Conservation (phyloP, 768 basidiomycete species). For the Bullera alba region DNA sequence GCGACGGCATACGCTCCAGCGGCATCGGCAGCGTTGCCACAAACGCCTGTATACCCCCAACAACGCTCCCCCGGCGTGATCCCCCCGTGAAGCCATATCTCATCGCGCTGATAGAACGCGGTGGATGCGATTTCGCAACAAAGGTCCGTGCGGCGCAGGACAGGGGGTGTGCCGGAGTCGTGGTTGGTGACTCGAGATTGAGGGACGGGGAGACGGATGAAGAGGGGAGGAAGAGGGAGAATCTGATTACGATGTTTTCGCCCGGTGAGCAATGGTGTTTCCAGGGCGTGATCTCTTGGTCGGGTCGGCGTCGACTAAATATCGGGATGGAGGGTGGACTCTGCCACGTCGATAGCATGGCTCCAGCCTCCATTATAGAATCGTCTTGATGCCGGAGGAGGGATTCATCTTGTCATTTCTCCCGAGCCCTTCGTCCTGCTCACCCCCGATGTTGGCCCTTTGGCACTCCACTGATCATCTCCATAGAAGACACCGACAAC, state of each 20-base stretch:
- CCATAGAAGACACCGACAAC: constrained; percentile 68
- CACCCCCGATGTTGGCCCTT: too few species aligned
- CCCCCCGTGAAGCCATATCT: constrained; percentile 4
- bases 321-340: neutral
- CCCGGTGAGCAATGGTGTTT: constrained; percentile 55
- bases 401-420: neutral
- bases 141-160: constrained; percentile 66
- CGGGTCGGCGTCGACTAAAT: neutral
- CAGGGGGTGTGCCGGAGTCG: constrained; percentile 75
- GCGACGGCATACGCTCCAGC: neutral
- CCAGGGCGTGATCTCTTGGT: neutral
- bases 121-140: constrained; percentile 80
- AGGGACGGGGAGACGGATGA: constrained; percentile 47
- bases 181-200: constrained; percentile 79
- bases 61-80: constrained; percentile 12
- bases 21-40: neutral
- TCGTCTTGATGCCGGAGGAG: neutral
- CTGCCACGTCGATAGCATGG: neutral
- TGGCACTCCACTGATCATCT: neutral
- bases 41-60: constrained; percentile 21
- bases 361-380: neutral
- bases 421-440: too few species aligned
- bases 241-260: constrained; percentile 84
- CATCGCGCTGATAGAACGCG: constrained; percentile 87
- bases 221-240: constrained; percentile 52